Evolutionary conservation across 2,329 filamentous ascomycete genomes (phyloP), one percentile per base, ranked within the genome.

Genomic region (Beauveria bassiana): DNA sequence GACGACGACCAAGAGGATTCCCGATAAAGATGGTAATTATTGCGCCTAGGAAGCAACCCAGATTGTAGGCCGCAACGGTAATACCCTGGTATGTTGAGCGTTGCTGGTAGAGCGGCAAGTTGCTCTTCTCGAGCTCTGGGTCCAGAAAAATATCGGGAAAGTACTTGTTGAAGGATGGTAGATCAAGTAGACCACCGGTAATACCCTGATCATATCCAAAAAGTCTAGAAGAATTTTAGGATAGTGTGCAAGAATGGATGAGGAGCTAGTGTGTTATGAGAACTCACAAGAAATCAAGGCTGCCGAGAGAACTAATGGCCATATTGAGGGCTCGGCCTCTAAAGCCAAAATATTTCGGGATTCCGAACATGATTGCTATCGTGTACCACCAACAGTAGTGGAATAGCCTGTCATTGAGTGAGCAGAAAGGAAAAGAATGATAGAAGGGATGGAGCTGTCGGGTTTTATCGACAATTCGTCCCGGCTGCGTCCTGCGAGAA

Each of bases 151-250:
- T 71, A 3, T 81, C 82, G 51, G 81, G 68, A 72, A 84, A 84
- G 69, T 77, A 82, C 2, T 65, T 58, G 14, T 81, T 74, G 66
- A 84, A 83, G 66, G 82, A 72, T 10, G 73, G 71, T 2, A 90
- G 78, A 2, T 86, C 88, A 60, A 91, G 77, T 61, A 91, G 81
- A 61, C 83, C 84, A 49, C 84, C 86, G 77, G 87, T 88, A 2
- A 88, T 84, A 67, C 86, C 83, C 72, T 86, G 84, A 72, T 88
- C 86, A 45, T 61, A 61, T 31, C 59, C 59, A 31, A 61, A 61
- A 20, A 61, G 59, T 42, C 59, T 64, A 28, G 22, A 3, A 24
- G n/a, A 3, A 24, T 46, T 7, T 12, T n/a, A 5, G 12, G 6
- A 28, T 1, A 49, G 46, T 28, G 26, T 8, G 3, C 14, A 24